Evolutionary conservation across 805 yeast genomes (phyloP).

Genomic region (Isabelozyma pseudorhagii): DNA sequence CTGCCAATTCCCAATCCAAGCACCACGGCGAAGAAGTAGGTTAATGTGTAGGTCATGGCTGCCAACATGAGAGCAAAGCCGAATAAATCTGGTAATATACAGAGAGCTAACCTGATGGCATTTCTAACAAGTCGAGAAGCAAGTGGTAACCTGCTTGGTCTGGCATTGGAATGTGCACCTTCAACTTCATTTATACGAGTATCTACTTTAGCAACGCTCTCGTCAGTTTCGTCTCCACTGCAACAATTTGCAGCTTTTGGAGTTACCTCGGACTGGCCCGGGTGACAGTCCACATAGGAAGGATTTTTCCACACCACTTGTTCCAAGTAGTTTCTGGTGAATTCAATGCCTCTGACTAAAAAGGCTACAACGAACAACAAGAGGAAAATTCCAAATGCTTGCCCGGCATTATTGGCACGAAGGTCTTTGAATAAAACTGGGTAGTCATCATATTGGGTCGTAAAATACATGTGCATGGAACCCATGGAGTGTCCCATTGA

Average conservation of each 20-base stretch:
- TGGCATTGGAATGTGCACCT: constrained; percentile 1
- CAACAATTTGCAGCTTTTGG: constrained; percentile 7
- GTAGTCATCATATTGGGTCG: constrained; percentile 46
- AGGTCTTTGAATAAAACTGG: constrained; percentile 63
- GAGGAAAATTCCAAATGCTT: constrained; percentile 73
- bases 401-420: constrained; percentile 51
- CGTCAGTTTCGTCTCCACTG: constrained; percentile 22
- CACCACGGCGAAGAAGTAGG: constrained; percentile 72
- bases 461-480: constrained; percentile 57
- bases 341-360: constrained; percentile 56
- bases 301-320: constrained; percentile 59
- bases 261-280: neutral
- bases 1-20: constrained; percentile 70
- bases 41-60: constrained; percentile 65
- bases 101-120: constrained; percentile 49
- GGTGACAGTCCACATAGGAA: constrained; percentile 15
- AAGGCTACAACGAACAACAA: constrained; percentile 58
- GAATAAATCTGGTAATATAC: constrained; percentile 61
- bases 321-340: constrained; percentile 61
- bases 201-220: constrained; percentile 1
- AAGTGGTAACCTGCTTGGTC: constrained; percentile 6
- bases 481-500: constrained; percentile 6
- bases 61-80: constrained; percentile 77
- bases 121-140: constrained; percentile 43
- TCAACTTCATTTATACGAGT: constrained; percentile 1